These are phyloP conservation scores for Lithocarpus polystachyus DNA, from an alignment of 306 rosid genomes.

Conservation along the genomic window DNA sequence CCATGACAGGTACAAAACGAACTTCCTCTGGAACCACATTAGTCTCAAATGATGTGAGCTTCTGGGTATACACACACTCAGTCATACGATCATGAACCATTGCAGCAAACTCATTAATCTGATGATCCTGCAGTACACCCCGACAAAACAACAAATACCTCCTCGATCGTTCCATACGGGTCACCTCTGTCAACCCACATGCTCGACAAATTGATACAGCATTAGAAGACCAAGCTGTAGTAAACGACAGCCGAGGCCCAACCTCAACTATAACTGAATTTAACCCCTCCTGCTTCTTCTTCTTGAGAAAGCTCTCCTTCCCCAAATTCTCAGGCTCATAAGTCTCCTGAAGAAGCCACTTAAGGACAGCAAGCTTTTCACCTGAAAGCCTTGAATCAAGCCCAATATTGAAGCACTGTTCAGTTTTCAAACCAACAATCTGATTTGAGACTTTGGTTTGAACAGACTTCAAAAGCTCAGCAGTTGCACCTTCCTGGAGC, in stretches of 20 bases:
- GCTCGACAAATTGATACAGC: slow-evolving; percentile 85
- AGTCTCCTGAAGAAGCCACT: slow-evolving; percentile 89
- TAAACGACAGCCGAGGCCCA: slow-evolving; percentile 87
- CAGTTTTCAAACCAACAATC: slow-evolving; percentile 67
- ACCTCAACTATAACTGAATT: slow-evolving; percentile 62
- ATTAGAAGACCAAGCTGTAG: slow-evolving; percentile 93
- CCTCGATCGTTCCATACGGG: slow-evolving; percentile 83
- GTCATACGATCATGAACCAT: slow-evolving; percentile 91
- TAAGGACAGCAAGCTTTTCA: slow-evolving; percentile 49
- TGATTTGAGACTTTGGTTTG: slow-evolving; percentile 62
- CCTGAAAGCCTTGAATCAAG: slow-evolving; percentile 45
- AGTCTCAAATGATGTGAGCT: slow-evolving; percentile 63
- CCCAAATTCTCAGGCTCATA: slow-evolving; percentile 85
- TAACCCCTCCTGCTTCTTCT: slow-evolving; percentile 63
- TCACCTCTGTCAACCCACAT: slow-evolving; percentile 83
- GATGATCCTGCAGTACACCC: slow-evolving; percentile 44
- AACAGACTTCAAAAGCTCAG: slow-evolving; percentile 65
- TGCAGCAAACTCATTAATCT: slow-evolving; percentile 64
- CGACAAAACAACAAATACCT: slow-evolving; percentile 63
- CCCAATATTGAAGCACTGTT: slow-evolving; percentile 80
- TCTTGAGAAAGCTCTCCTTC: slow-evolving; percentile 71
- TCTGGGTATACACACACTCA: slow-evolving; percentile 67
- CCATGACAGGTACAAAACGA: slow-evolving; percentile 65
- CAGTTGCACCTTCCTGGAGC: slow-evolving; percentile 64
- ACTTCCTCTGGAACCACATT: slow-evolving; percentile 64